Evolutionary conservation across 768 basidiomycete species (phyloP).

Genomic region (Mrakia blollopis): DNA sequence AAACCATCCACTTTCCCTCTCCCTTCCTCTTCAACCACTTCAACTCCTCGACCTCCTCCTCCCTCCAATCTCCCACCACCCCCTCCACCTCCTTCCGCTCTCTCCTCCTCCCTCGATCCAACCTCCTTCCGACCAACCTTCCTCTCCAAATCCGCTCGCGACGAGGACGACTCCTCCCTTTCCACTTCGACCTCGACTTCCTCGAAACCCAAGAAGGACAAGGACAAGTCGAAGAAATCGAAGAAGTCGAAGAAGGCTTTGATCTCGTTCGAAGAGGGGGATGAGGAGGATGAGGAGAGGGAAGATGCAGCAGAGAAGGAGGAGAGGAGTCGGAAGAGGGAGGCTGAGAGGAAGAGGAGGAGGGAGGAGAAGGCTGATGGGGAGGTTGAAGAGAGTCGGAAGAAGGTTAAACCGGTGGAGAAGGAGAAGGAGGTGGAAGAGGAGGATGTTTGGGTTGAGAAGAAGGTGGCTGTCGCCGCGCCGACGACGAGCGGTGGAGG

Average conservation of each 20-base stretch:
- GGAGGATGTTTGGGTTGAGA: not conserved
- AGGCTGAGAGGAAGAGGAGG: constrained; percentile 25
- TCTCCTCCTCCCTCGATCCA: constrained; percentile 37
- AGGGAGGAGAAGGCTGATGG: constrained; percentile 32
- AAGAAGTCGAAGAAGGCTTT: constrained; percentile 53
- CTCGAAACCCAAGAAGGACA: constrained; percentile 47
- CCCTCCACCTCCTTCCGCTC: constrained; percentile 27
- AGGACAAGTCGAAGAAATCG: constrained; percentile 47
- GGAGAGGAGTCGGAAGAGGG: constrained; percentile 47
- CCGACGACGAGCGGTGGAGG: no score
- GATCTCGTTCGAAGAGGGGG: constrained; percentile 68
- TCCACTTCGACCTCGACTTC: not conserved
- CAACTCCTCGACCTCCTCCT: constrained; percentile 2
- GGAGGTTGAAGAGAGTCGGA: constrained; percentile 48
- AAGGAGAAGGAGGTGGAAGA: constrained; percentile 30
- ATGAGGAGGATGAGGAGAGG: constrained; percentile 55
- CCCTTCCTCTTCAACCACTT: constrained; percentile 35
- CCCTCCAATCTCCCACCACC: constrained; percentile 32
- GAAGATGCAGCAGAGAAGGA: constrained; percentile 41
- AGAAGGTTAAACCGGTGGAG: constrained; percentile 34
- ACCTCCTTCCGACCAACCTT: constrained; percentile 86
- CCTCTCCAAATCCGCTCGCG: constrained; percentile 47
- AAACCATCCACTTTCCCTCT: not conserved
- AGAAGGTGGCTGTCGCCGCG: no score
- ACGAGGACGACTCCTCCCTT: constrained; percentile 40